Conservation (phyloP, 2,329 filamentous ascomycete genomes). For the Penicillium paneum region DNA sequence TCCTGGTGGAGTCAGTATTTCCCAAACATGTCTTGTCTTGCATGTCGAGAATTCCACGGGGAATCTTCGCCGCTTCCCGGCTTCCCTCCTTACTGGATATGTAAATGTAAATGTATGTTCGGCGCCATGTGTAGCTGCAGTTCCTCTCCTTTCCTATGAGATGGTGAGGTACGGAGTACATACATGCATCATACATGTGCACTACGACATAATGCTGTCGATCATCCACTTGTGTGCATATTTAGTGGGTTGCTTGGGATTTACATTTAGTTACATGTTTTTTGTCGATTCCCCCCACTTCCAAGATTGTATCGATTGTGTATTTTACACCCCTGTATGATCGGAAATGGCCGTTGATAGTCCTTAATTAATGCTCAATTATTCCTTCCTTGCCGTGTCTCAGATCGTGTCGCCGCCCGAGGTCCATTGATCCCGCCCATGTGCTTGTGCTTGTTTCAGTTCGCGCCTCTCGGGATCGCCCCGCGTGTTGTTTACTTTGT, state of each 20-base stretch:
- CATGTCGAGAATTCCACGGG: conserved; percentile 3
- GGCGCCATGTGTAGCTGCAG: conserved; percentile 2
- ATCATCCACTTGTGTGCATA: background rate
- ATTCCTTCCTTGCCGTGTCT: conserved; percentile 2
- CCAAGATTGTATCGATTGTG: too few species aligned
- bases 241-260: background rate
- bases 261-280: background rate
- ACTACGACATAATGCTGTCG: background rate
- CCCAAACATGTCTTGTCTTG: conserved; percentile 6
- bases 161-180: background rate
- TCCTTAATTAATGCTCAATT: background rate
- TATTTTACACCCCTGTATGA: too few species aligned
- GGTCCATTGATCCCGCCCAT: background rate
- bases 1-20: background rate
- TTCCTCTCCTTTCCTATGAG: background rate
- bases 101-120: background rate
- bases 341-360: background rate
- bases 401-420: background rate
- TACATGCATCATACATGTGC: background rate
- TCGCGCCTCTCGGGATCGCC: background rate
- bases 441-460: background rate
- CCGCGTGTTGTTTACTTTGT: background rate
- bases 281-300: background rate
- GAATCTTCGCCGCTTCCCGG: background rate
- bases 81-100: background rate